Evolutionary conservation across 2,329 filamentous ascomycete genomes (phyloP).

Genomic region (Purpureocillium lavendulum): DNA sequence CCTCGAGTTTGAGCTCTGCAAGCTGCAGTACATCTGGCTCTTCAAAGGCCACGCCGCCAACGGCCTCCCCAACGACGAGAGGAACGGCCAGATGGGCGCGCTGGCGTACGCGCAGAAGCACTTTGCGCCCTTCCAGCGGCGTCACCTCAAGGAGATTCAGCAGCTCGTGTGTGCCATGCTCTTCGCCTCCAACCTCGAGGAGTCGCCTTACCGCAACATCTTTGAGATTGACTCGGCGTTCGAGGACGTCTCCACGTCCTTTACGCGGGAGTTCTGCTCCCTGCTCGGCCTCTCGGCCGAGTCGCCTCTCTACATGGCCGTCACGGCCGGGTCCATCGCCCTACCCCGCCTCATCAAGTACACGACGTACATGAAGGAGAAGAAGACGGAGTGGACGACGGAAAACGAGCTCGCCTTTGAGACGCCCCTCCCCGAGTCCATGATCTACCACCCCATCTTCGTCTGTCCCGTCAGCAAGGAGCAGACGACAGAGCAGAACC

Average conservation of each 20-base stretch:
- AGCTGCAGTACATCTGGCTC: conserved; percentile 82
- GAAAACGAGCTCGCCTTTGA: conserved; percentile 81
- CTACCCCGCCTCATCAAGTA: conserved; percentile 84
- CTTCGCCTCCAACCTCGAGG: conserved; percentile 63
- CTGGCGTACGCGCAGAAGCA: conserved; percentile 67
- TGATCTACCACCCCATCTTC: conserved; percentile 90
- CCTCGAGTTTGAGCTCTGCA: conserved; percentile 88
- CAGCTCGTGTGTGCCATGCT: conserved; percentile 75
- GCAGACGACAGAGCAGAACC: conserved; percentile 86
- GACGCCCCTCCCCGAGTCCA: conserved; percentile 48
- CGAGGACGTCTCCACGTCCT: conserved; percentile 75
- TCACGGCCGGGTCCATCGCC: conserved; percentile 86
- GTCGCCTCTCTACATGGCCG: conserved; percentile 86
- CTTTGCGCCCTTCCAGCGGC: conserved; percentile 64
- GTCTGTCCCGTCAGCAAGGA: conserved; percentile 97
- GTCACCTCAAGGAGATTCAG: conserved; percentile 73
- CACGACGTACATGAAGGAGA: conserved; percentile 77
- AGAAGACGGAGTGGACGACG: conserved; percentile 91
- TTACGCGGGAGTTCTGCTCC: conserved; percentile 91
- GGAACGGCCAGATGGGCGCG: conserved; percentile 54
- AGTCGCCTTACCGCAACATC: conserved; percentile 70
- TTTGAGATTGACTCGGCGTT: conserved; percentile 73
- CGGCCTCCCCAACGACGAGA: conserved; percentile 43
- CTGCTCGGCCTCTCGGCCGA: conserved; percentile 83
- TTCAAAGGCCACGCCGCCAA: conserved; percentile 57